These are phyloP conservation scores for Populus simonii DNA, from an alignment of 345 rosid species.

Conservation along the genomic window DNA sequence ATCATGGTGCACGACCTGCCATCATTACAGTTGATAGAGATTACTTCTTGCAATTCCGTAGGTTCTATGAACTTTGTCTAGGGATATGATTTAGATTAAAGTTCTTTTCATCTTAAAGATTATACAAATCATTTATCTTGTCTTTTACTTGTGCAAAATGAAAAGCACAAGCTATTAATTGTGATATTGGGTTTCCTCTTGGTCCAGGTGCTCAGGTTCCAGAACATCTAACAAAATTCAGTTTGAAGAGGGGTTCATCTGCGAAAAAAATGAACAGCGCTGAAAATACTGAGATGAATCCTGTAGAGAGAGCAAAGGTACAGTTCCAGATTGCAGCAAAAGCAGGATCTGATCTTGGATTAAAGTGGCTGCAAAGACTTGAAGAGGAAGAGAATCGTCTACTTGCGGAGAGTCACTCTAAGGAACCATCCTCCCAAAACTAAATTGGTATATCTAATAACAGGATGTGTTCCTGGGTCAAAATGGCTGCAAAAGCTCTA, in stretches of 20 bases:
- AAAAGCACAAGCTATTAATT: background rate
- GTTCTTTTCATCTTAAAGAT: background rate
- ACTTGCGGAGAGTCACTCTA: conserved; percentile 20
- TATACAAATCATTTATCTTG: background rate
- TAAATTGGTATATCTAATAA: background rate
- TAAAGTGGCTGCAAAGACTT: conserved; percentile 70
- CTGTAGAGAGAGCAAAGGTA: conserved; percentile 63
- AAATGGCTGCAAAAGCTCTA: no score
- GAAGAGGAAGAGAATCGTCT: conserved; percentile 78
- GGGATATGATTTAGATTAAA: background rate
- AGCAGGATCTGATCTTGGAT: conserved; percentile 70
- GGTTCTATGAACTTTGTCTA: background rate
- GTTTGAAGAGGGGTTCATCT: conserved; percentile 31
- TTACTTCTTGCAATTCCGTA: background rate
- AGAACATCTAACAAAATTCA: conserved; percentile 44
- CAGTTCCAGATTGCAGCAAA: conserved; percentile 75
- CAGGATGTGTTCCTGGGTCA: no score
- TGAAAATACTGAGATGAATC: conserved; percentile 28
- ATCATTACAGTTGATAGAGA: background rate
- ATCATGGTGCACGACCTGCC: background rate
- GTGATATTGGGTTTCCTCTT: background rate
- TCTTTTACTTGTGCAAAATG: background rate
- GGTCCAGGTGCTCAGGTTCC: conserved; percentile 73
- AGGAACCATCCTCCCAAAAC: background rate
- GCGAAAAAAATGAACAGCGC: conserved; percentile 36